A percentile compares a stretch with the other conserved stretches of the same genome.
Conservation (phyloP, 768 basidiomycete genomes). For the Suillus subluteus region DNA sequence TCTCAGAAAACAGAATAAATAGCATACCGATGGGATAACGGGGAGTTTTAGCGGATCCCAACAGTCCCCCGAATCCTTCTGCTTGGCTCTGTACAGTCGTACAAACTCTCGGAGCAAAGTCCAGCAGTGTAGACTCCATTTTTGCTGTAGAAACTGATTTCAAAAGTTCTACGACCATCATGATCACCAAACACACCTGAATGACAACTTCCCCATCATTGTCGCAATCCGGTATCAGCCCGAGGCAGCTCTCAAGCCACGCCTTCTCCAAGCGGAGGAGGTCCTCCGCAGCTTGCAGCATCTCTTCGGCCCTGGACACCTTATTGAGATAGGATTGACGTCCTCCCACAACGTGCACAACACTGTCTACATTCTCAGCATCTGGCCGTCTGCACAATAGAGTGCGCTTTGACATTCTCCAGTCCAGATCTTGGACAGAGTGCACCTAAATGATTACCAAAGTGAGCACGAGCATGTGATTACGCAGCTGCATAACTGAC, state of each 20-base stretch:
- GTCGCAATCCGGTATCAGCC: conserved; percentile 78
- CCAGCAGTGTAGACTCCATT: conserved; percentile 85
- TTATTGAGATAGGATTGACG: conserved; percentile 77
- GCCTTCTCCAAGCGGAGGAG: conserved; percentile 74
- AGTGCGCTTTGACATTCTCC: conserved; percentile 60
- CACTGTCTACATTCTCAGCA: conserved; percentile 41
- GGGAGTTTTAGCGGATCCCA: conserved; percentile 45
- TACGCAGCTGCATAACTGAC: conserved; percentile 36
- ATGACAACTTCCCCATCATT: conserved; percentile 78
- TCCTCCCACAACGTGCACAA: conserved; percentile 72
- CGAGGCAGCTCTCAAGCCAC: conserved; percentile 80
- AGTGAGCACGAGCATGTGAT: conserved; percentile 2
- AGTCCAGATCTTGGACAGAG: conserved; percentile 70
- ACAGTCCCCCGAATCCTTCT: conserved; percentile 44
- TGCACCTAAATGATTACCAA: conserved; percentile 50
- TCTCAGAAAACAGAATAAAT: conserved; percentile 33
- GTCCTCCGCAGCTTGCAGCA: conserved; percentile 64
- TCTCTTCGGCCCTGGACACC: conserved; percentile 47
- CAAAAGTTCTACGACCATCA: conserved; percentile 10
- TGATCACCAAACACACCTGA: conserved; percentile 53
- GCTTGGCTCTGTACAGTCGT: conserved; percentile 54
- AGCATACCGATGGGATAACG: conserved; percentile 65
- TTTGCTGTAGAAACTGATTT: conserved; percentile 51
- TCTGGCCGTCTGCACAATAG: conserved; percentile 31
- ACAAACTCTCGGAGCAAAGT: conserved; percentile 76